Percentiles rank a stretch among this genome's conserved stretches.
phyloP scores from a whole-genome alignment of 1,284 basidiomycete genomes.

The Apiotrichum siamense region DNA sequence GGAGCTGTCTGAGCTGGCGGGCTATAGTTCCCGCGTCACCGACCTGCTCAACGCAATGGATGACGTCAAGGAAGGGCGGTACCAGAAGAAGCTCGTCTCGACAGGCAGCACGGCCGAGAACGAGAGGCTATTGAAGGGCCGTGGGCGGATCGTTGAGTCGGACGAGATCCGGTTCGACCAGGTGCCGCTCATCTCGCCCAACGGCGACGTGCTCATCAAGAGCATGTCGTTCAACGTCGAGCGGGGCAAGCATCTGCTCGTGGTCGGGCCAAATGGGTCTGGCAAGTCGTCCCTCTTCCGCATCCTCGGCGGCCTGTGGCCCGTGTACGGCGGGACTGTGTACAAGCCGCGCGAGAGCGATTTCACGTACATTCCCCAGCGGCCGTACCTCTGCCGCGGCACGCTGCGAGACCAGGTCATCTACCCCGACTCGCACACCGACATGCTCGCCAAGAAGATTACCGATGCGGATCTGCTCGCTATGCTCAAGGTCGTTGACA shows the following conservation, averaged over 20 bases:
- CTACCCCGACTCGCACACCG: constrained; percentile 70
- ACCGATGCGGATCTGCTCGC: constrained; percentile 69
- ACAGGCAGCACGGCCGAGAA: constrained; percentile 71
- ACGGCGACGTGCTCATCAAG: constrained; percentile 83
- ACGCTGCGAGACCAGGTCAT: constrained; percentile 86
- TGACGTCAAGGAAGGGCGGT: constrained; percentile 75
- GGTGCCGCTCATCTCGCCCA: constrained; percentile 93
- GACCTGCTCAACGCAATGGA: constrained; percentile 86
- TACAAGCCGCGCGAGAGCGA: constrained; percentile 82
- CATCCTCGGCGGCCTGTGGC: constrained; percentile 94
- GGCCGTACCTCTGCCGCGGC: constrained; percentile 87
- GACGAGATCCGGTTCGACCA: constrained; percentile 80
- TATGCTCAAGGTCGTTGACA: constrained; percentile 74
- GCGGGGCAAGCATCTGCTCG: constrained; percentile 84
- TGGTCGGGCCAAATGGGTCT: constrained; percentile 84
- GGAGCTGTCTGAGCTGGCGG: constrained; percentile 89
- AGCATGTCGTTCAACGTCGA: constrained; percentile 83
- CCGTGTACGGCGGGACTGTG: constrained; percentile 90
- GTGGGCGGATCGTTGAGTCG: constrained; percentile 73
- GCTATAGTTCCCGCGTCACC: constrained; percentile 88
- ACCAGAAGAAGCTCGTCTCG: constrained; percentile 80
- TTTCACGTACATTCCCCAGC: constrained; percentile 92
- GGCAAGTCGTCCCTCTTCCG: constrained; percentile 90
- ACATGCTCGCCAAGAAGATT: constrained; percentile 56
- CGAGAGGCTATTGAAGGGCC: constrained; percentile 65